Conservation (phyloP, 75 land plant genomes). For the Isoetes taiwanensis region DNA sequence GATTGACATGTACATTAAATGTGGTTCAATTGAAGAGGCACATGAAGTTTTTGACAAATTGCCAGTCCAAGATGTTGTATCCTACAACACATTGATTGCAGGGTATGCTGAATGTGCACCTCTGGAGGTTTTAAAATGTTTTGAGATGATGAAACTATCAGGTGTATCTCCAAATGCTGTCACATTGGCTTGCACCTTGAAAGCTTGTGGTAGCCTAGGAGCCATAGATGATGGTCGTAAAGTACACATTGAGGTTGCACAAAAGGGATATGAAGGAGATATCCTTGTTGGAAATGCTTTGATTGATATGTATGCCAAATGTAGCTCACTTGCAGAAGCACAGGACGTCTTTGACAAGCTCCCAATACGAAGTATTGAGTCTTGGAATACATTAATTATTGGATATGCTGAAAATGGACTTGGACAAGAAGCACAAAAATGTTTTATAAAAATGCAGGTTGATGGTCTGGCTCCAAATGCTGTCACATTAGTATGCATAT, state of each 20-base stretch:
- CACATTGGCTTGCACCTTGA: background rate
- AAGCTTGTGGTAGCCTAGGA: constrained; percentile 1
- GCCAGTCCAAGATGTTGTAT: background rate
- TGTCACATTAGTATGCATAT: constrained; percentile 1
- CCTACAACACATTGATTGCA: constrained; percentile 18
- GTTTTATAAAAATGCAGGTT: background rate
- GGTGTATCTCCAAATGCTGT: background rate
- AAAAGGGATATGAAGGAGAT: background rate
- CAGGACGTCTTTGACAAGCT: background rate
- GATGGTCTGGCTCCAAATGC: background rate
- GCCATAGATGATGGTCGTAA: background rate
- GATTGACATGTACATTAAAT: constrained; percentile 29
- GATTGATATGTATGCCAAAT: constrained; percentile 5
- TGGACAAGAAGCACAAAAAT: background rate
- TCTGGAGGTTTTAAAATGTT: too few relatives aligned
- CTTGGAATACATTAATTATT: background rate
- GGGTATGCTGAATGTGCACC: constrained; percentile 18
- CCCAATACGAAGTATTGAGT: background rate
- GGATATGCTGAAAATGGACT: background rate
- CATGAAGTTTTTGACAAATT: constrained; percentile 8
- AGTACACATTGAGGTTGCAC: background rate
- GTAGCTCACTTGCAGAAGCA: background rate
- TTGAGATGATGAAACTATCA: background rate
- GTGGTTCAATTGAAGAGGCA: constrained; percentile 12
- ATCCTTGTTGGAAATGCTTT: constrained; percentile 1